Evolutionary conservation across 306 rosid species (phyloP).

Genomic region (Cucurbita argyrosperma): DNA sequence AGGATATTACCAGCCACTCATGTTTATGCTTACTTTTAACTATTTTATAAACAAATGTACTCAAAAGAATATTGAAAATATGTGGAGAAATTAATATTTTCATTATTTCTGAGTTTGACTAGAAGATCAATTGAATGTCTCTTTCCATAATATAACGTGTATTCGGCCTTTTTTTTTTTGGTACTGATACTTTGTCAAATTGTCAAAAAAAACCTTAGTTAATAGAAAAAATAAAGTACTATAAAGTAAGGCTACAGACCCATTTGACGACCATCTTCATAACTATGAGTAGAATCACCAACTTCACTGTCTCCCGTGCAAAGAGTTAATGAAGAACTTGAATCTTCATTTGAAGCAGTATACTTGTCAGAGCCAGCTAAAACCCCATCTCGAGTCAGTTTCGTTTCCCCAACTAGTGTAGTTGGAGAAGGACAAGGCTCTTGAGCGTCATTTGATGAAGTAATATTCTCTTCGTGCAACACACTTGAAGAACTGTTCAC

Average conservation of each 20-base stretch:
- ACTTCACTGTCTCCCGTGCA: constrained; percentile 19
- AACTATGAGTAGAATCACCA: constrained; percentile 28
- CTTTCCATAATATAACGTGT: not conserved
- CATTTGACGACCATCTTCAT: constrained; percentile 21
- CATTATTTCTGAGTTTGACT: not conserved
- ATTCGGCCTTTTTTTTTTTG: not conserved
- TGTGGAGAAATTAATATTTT: not conserved
- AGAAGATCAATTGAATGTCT: not conserved
- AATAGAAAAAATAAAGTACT: not conserved
- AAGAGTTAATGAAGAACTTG: constrained; percentile 21
- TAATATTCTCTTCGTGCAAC: constrained; percentile 38
- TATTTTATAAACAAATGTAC: not conserved
- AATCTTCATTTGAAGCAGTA: constrained; percentile 19
- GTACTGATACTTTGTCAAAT: not conserved
- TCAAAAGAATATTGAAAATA: not conserved
- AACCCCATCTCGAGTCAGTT: constrained; percentile 24
- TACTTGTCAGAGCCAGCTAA: constrained; percentile 23
- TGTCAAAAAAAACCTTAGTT: not conserved
- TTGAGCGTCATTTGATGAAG: constrained; percentile 20
- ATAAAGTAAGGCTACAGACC: constrained; percentile 17
- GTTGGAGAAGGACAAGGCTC: constrained; percentile 21
- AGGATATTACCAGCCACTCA: not conserved
- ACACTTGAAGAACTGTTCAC: constrained; percentile 29
- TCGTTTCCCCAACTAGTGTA: constrained; percentile 22
- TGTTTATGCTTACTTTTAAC: not conserved